A percentile compares a stretch with the other conserved stretches of the same genome.
Conservation (phyloP, 176 grass and related monocot genomes). For the Oryza meridionalis region DNA sequence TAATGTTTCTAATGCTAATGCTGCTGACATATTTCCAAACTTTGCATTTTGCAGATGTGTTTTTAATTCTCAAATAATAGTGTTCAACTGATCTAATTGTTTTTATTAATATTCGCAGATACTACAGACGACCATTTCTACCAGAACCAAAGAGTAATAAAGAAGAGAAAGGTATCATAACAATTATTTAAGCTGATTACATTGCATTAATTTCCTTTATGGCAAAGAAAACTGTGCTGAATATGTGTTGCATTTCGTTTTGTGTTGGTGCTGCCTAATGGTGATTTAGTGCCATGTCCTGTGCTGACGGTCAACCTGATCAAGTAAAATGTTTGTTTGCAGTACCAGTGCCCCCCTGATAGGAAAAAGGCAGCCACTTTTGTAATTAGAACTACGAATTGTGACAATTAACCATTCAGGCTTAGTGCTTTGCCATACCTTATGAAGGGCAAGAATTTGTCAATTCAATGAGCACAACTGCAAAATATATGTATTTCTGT, state of each 20-base stretch:
- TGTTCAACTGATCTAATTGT: constrained; percentile 16
- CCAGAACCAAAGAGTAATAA: constrained; percentile 48
- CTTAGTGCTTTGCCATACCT: neutral
- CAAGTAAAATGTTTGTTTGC: constrained; percentile 16
- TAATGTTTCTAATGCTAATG: constrained; percentile 22
- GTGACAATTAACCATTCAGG: neutral
- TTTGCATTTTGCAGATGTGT: constrained; percentile 9
- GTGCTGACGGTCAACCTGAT: constrained; percentile 6
- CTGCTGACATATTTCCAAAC: constrained; percentile 20
- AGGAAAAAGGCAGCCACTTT: neutral
- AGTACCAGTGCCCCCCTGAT: neutral
- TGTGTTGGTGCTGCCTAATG: neutral
- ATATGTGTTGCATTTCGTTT: neutral
- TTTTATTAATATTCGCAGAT: constrained; percentile 43
- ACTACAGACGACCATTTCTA: constrained; percentile 33
- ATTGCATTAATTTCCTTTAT: constrained; percentile 2
- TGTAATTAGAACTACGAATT: constrained; percentile 7
- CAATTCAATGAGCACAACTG: neutral
- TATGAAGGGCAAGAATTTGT: neutral
- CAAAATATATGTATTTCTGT: constrained; percentile 18
- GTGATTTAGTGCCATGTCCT: neutral
- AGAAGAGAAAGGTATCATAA: constrained; percentile 85
- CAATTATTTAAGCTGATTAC: constrained; percentile 23
- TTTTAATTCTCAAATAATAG: neutral
- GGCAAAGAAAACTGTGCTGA: neutral